These are phyloP conservation scores for Tillandsia leiboldiana DNA, from an alignment of 176 grass and related monocot genomes.

Conservation along the genomic window DNA sequence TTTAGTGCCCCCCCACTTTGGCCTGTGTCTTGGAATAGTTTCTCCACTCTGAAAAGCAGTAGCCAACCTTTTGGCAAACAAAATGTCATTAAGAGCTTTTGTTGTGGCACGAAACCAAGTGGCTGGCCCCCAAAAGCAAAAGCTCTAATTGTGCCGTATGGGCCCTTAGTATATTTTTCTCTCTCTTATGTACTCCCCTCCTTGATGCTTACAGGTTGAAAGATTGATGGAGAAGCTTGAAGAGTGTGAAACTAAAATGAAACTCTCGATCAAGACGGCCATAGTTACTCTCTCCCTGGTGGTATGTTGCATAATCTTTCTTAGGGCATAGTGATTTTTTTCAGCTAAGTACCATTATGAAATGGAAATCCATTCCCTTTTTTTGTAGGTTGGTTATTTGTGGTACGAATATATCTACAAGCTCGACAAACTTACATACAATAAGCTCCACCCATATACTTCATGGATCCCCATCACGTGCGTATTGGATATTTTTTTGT, in stretches of 20 bases:
- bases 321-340: not conserved
- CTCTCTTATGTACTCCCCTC: too few relatives aligned
- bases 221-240: constrained; percentile 53
- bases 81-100: too few relatives aligned
- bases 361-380: not conserved
- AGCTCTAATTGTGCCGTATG: too few relatives aligned
- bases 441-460: constrained; percentile 60
- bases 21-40: too few relatives aligned
- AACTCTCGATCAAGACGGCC: constrained; percentile 31
- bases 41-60: too few relatives aligned
- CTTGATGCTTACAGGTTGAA: constrained; percentile 22
- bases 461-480: constrained; percentile 79
- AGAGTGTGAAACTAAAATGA: constrained; percentile 39
- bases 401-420: constrained; percentile 77
- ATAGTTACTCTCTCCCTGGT: constrained; percentile 34
- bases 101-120: too few relatives aligned
- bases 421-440: constrained; percentile 63
- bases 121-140: too few relatives aligned
- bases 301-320: constrained; percentile 15
- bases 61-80: too few relatives aligned
- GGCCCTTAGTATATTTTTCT: too few relatives aligned
- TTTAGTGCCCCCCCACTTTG: too few relatives aligned
- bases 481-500: constrained; percentile 2
- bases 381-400: constrained; percentile 42
- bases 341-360: not conserved